phyloP scores from a whole-genome alignment of 345 rosid genomes.

The Cardamine resedifolia region DNA sequence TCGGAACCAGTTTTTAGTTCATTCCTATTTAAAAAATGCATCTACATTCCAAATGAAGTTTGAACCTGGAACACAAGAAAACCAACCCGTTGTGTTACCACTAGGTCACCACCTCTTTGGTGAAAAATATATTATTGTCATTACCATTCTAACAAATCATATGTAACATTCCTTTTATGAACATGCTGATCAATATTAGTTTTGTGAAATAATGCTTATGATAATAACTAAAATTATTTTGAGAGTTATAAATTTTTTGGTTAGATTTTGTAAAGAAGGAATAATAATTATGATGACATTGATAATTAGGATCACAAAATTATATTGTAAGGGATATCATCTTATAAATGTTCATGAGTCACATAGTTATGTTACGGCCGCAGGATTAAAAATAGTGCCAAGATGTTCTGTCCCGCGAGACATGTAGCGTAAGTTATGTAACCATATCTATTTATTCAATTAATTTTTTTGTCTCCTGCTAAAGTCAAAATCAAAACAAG shows the following conservation, averaged over 20 bases:
- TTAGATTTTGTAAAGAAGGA: too few relatives aligned
- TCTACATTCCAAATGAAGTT: too few relatives aligned
- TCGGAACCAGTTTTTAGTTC: too few relatives aligned
- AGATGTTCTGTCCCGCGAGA: slow-evolving; percentile 23
- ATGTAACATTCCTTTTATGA: neutral
- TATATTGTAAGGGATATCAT: neutral
- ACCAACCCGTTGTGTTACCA: too few relatives aligned
- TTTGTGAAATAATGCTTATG: neutral
- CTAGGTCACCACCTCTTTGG: too few relatives aligned
- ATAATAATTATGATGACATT: neutral
- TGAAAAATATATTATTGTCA: neutral
- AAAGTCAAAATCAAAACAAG: slow-evolving; percentile 26
- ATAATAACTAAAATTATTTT: too few relatives aligned
- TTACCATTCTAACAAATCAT: neutral
- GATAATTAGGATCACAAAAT: neutral
- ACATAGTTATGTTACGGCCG: slow-evolving; percentile 5
- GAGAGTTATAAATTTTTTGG: too few relatives aligned
- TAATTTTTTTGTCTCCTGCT: slow-evolving; percentile 5
- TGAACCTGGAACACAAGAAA: too few relatives aligned
- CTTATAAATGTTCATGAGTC: neutral
- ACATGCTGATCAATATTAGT: too few relatives aligned
- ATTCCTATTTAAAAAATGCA: too few relatives aligned
- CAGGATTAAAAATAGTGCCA: slow-evolving; percentile 8
- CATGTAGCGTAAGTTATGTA: slow-evolving; percentile 30
- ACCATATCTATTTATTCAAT: slow-evolving; percentile 2